Base-by-base conservation (phyloP, 495 filamentous ascomycete genomes). In the Recurvomyces mirabilis region DNA sequence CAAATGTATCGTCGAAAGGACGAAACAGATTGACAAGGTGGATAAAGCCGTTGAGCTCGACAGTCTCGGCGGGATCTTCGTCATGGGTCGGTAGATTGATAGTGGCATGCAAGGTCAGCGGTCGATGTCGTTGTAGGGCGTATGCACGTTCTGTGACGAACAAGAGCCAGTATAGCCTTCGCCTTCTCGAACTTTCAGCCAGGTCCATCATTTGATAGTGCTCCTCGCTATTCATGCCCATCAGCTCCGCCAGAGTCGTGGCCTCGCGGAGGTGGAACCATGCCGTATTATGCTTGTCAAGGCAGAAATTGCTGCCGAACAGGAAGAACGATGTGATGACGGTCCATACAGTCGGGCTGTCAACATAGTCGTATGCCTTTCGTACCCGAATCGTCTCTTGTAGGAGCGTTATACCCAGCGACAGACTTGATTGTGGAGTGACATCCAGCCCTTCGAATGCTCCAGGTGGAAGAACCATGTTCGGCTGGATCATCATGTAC, bases 401-500 rank as follows among this genome's bases (percentile, higher is more conserved):
- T 46, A 93, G 67, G 14, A 94, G 61, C n/a, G 78, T 60, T 46
- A 73, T 74, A 41, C 74, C 73, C 5, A 51, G 34, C 22, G 29
- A 34, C 19, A 36, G 10, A 24, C n/a, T 46, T 6, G 52, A 47
- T 26, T 54, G 43, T 13, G 35, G 38, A 12, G 14, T 3, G 4
- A 33, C 14, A 4, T 54, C 49, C 11, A 71, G 20, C 74, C 65
- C 3, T 66, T 70, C 66, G 25, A 40, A 31, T 0, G 37, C 38
- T 2, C 23, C 21, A 2, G 42, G 35, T 13, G 74, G 66, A 0
- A 75, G 48, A 14, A 68, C 65, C 30, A 89, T 86, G 43, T 81
- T 77, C 0, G 86, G 78, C 55, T 93, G 87, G 17, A 91, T 84
- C 66, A 87, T 77, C 55, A 88, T 85, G 54, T 83, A 87, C 1